Evolutionary conservation across 305 asterid species (phyloP).

Genomic region (Caryopteris hybrid): DNA sequence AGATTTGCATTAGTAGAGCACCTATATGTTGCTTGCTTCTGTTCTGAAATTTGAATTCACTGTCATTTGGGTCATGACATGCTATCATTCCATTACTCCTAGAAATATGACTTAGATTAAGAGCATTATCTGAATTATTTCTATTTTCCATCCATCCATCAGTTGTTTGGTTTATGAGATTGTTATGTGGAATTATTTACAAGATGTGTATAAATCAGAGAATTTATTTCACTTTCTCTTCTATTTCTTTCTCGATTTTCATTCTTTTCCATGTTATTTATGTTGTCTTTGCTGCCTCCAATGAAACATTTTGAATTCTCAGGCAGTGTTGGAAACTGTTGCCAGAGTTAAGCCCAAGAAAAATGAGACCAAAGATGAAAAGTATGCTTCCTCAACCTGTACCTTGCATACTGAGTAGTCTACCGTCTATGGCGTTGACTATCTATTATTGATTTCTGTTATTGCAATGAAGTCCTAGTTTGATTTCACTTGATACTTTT

Average conservation of each 20-base stretch:
- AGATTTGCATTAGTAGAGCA: neutral
- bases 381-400: conserved; percentile 45
- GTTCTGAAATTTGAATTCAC: neutral
- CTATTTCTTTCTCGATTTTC: neutral
- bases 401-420: conserved; percentile 4
- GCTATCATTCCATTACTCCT: neutral
- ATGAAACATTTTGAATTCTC: conserved; percentile 32
- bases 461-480: conserved; percentile 3
- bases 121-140: neutral
- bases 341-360: conserved; percentile 83
- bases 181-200: neutral
- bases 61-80: conserved; percentile 13
- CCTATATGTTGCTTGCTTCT: conserved; percentile 1
- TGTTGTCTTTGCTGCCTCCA: conserved; percentile 6
- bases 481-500: conserved; percentile 20
- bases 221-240: neutral
- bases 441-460: conserved; percentile 8
- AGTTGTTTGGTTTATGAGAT: neutral
- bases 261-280: neutral
- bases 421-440: conserved; percentile 17
- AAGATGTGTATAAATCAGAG: neutral
- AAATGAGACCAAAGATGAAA: conserved; percentile 71
- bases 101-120: conserved; percentile 1
- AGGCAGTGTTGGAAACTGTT: conserved; percentile 89
- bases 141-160: neutral